Evolutionary conservation across 1,284 basidiomycete species (phyloP).

Genomic region (Takashimella tepidaria): DNA sequence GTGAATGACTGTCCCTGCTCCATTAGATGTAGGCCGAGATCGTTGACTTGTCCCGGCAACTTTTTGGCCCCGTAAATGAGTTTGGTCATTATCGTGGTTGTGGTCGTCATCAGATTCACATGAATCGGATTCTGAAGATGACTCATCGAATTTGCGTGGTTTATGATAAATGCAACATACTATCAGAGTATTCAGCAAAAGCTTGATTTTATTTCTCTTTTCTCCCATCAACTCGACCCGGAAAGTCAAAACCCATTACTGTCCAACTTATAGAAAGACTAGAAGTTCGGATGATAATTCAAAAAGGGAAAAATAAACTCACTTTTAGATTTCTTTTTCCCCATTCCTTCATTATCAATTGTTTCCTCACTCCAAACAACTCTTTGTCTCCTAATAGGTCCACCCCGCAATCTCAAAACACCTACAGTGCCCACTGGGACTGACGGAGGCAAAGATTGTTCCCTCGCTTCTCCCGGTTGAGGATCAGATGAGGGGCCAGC

Average conservation of each 20-base stretch:
- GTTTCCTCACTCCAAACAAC: conserved; percentile 49
- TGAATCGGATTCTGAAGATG: conserved; percentile 46
- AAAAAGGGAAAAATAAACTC: conserved; percentile 11
- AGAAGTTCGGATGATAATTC: neutral
- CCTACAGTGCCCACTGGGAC: conserved; percentile 19
- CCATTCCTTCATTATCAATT: conserved; percentile 51
- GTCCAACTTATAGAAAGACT: conserved; percentile 5
- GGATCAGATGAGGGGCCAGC: conserved; percentile 7
- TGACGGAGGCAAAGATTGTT: conserved; percentile 8
- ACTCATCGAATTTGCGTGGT: conserved; percentile 48
- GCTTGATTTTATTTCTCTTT: too few relatives aligned
- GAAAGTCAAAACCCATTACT: too few relatives aligned
- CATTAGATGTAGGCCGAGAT: too few relatives aligned
- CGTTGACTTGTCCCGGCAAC: too few relatives aligned
- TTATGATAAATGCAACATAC: conserved; percentile 53
- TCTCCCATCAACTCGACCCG: too few relatives aligned
- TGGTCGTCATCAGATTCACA: conserved; percentile 28
- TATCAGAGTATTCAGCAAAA: too few relatives aligned
- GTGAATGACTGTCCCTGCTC: too few relatives aligned
- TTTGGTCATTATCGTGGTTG: conserved; percentile 1
- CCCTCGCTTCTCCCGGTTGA: conserved; percentile 3
- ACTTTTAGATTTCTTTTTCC: conserved; percentile 52
- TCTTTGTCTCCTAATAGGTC: conserved; percentile 27
- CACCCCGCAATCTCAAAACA: conserved; percentile 44
- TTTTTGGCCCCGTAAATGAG: too few relatives aligned